Percentiles rank a stretch among this genome's conserved stretches.
Evolutionary conservation across 768 basidiomycete species (phyloP).

Genomic region (Chalciporus pseudorubinellus): DNA sequence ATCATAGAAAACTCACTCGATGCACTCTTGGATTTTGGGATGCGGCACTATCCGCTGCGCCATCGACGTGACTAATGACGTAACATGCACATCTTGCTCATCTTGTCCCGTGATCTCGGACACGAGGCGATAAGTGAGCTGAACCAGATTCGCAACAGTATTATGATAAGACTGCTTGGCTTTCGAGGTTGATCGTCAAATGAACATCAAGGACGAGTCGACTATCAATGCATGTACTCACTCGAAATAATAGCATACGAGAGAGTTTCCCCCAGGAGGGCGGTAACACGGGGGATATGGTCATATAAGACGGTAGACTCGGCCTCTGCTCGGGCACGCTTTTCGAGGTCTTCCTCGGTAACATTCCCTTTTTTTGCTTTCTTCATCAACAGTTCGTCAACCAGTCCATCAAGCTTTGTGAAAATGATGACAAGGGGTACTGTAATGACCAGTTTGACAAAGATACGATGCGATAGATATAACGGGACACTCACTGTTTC

Average conservation of each 20-base stretch:
- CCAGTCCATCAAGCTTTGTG: constrained; percentile 10
- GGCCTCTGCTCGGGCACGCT: background rate
- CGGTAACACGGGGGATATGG: background rate
- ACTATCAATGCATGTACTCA: background rate
- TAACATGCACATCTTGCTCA: no score
- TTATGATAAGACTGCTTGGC: background rate
- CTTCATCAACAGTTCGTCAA: background rate
- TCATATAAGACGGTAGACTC: background rate
- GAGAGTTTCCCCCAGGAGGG: background rate
- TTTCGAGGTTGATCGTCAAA: background rate
- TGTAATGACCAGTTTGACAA: background rate
- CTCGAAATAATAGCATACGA: background rate
- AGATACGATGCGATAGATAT: background rate
- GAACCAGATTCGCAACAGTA: background rate
- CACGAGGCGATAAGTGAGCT: background rate
- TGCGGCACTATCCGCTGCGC: no score
- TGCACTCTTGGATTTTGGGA: no score
- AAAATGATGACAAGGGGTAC: constrained; percentile 6
- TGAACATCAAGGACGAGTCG: background rate
- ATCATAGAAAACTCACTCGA: background rate
- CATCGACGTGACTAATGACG: no score
- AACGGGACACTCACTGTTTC: constrained; percentile 1
- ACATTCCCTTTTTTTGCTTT: background rate
- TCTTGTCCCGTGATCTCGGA: no score
- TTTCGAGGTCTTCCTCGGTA: background rate